These are phyloP conservation scores for Pyracantha coccinea DNA, from an alignment of 331 rosid genomes.

Conservation along the genomic window DNA sequence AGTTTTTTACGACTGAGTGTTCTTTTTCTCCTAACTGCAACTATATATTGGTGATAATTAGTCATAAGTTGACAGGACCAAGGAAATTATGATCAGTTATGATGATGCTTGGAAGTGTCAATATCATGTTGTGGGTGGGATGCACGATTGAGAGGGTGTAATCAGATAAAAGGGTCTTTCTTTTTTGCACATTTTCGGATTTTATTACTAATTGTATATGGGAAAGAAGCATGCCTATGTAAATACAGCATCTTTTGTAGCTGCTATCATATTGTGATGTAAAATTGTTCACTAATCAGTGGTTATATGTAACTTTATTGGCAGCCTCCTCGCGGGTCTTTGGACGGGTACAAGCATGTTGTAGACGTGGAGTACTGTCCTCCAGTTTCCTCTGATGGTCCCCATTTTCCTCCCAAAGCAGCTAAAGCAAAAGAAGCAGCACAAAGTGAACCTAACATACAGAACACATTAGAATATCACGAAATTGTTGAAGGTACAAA, in stretches of 20 bases:
- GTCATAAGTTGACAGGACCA: not conserved
- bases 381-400: conserved; percentile 63
- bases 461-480: conserved; percentile 66
- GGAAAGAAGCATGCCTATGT: not conserved
- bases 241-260: not conserved
- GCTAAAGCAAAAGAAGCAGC: conserved; percentile 87
- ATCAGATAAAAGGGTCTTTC: not conserved
- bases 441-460: conserved; percentile 55
- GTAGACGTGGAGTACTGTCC: conserved; percentile 79
- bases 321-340: conserved; percentile 74
- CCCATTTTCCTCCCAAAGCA: conserved; percentile 75
- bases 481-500: conserved; percentile 81
- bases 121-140: not conserved
- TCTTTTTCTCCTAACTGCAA: not conserved
- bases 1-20: not conserved
- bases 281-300: not conserved
- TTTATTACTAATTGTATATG: not conserved
- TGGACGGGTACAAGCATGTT: conserved; percentile 90
- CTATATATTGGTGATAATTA: not conserved
- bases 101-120: not conserved
- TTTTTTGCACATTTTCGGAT: not conserved
- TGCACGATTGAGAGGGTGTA: not conserved
- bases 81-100: not conserved
- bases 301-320: conserved; percentile 1
- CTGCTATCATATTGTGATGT: not conserved